Base-by-base conservation (phyloP, 2,329 filamentous ascomycete species). In the Helicocarpus griseus region DNA sequence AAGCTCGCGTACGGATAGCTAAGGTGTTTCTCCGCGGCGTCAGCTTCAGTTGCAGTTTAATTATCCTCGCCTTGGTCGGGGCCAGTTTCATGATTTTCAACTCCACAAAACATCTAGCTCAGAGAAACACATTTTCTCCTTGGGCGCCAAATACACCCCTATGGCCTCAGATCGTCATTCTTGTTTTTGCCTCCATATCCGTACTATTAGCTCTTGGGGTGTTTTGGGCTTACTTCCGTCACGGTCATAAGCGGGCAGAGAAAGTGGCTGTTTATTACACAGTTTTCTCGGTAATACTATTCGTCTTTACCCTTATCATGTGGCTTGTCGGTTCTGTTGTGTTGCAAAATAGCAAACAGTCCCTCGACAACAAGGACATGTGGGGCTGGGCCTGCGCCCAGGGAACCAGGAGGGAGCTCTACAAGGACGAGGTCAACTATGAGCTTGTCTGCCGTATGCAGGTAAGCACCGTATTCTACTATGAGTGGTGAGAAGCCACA, bases 341-440 rank as follows among this genome's bases (percentile, higher is more conserved):
- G 52, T 80, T 96, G 62, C 89, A 97, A 66, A 80, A 86, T 61
- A 82, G 82, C 52, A 86, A 85, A 66, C 79, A 82, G 62, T 86
- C 79, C 64, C 81, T 81, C 64, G 73, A 81, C 57, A 87, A 86
- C 63, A 82, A 95, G 69, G 93, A 98, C 69, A 81, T 98, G 70
- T 98, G 93, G 93, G 90, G 91, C 54, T 98, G 93, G 93, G 82
- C 89, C n/a, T 98, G 93, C 69, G 85, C 90, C 52, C 80, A 95
- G 63, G 97, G 96, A 69, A 82, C 84, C 58, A 83, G 91, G 55
- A 75, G 83, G 51, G 72, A 89, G 48, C 73, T 95, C 49, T 97
- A 91, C 68, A 66, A 81, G 55, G 76, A 90, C 52, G 83, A 93
- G 62, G 80, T 98, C 60, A 78, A 93, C 71, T 98, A 97, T 71